These are phyloP conservation scores for Sphaerostilbella broomeana DNA, from an alignment of 2,329 filamentous ascomycete genomes.

Conservation along the genomic window DNA sequence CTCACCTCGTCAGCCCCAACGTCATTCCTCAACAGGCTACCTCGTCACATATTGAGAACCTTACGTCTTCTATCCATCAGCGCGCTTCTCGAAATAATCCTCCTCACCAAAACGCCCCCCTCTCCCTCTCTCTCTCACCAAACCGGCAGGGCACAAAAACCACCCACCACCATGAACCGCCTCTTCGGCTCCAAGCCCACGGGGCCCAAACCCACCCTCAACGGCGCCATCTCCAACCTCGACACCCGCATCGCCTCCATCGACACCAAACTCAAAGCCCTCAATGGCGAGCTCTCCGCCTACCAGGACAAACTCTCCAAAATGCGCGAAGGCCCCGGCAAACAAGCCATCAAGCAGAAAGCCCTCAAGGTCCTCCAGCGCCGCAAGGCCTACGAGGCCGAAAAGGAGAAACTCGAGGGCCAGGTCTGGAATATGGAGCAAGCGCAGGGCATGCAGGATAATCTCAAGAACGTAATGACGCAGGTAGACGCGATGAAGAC, in stretches of 20 bases:
- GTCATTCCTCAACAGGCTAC: slow-evolving; percentile 10
- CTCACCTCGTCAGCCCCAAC: slow-evolving; percentile 12
- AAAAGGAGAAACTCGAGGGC: slow-evolving; percentile 86
- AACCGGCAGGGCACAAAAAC: background rate
- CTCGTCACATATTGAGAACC: background rate
- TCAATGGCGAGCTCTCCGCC: slow-evolving; percentile 81
- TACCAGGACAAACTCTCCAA: slow-evolving; percentile 84
- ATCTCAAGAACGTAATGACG: slow-evolving; percentile 96
- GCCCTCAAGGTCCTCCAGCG: slow-evolving; percentile 90
- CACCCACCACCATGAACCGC: slow-evolving; percentile 68
- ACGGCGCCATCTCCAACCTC: slow-evolving; percentile 75
- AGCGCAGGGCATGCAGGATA: slow-evolving; percentile 96
- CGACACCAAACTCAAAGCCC: slow-evolving; percentile 88
- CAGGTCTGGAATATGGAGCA: slow-evolving; percentile 99
- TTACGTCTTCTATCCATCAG: too few relatives aligned
- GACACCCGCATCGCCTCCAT: slow-evolving; percentile 78
- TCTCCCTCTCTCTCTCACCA: background rate
- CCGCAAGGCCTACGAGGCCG: slow-evolving; percentile 87
- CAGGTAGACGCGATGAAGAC: slow-evolving; percentile 97
- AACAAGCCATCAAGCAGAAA: slow-evolving; percentile 87
- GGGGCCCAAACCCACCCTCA: slow-evolving; percentile 83
- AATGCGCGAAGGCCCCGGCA: slow-evolving; percentile 94
- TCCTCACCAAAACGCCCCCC: background rate
- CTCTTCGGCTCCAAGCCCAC: slow-evolving; percentile 86
- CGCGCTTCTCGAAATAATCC: too few relatives aligned